Evolutionary conservation across 495 filamentous ascomycete genomes (phyloP).

Genomic region (Achaetomiella virescens): DNA sequence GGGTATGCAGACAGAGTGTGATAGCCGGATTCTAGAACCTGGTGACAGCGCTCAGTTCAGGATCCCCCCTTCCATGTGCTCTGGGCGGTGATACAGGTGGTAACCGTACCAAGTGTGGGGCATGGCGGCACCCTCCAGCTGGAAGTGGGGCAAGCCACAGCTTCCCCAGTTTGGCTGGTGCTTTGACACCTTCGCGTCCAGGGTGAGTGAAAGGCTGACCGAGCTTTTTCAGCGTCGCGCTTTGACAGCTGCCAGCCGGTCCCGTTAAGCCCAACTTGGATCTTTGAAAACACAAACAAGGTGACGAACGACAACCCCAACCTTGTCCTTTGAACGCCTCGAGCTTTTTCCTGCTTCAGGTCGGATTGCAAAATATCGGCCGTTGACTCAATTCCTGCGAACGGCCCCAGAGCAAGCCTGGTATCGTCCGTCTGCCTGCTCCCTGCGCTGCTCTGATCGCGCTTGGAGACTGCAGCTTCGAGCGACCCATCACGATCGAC

Average conservation of each 20-base stretch:
- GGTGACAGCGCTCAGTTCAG: background rate
- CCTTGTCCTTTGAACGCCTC: background rate
- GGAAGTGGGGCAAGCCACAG: background rate
- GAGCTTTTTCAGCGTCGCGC: slow-evolving; percentile 22
- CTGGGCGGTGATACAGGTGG: background rate
- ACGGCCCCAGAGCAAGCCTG: background rate
- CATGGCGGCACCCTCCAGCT: background rate
- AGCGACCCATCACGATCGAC: background rate
- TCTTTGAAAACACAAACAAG: slow-evolving; percentile 3
- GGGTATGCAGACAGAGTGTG: background rate
- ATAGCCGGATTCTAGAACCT: background rate
- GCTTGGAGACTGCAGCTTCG: background rate
- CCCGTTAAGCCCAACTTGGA: background rate
- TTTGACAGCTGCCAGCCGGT: slow-evolving; percentile 19
- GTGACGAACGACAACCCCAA: background rate
- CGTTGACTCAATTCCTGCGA: slow-evolving; percentile 3
- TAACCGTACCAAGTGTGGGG: background rate
- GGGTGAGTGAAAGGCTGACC: slow-evolving; percentile 14
- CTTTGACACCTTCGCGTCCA: slow-evolving; percentile 1
- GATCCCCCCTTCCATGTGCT: background rate
- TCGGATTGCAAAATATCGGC: background rate
- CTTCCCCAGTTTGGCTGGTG: slow-evolving; percentile 2
- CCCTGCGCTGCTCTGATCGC: background rate
- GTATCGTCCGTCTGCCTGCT: background rate
- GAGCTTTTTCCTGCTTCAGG: background rate